Conservation (phyloP, 768 basidiomycete species). For the Psilocybe azurescens region DNA sequence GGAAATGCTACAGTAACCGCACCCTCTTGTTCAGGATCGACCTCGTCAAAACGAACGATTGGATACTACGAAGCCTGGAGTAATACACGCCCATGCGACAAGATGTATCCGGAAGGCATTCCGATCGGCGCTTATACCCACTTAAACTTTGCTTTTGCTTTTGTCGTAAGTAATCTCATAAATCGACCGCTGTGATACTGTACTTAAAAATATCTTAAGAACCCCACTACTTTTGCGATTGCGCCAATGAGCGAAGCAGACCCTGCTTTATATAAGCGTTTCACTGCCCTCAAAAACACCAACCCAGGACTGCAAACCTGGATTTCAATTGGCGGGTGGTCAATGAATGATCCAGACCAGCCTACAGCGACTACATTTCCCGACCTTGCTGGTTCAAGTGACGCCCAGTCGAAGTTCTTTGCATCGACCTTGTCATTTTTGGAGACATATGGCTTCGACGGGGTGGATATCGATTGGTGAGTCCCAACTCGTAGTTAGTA, state of each 20-base stretch:
- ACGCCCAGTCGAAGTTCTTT: slow-evolving; percentile 19
- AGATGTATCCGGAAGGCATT: neutral
- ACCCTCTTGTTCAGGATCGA: neutral
- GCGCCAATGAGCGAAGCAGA: slow-evolving; percentile 23
- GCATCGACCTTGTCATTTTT: neutral
- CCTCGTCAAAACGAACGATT: neutral
- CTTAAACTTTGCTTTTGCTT: neutral
- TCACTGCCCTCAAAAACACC: neutral
- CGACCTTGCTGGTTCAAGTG: slow-evolving; percentile 27
- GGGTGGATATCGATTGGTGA: slow-evolving; percentile 1
- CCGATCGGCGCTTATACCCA: neutral
- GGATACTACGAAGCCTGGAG: neutral
- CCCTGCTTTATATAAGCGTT: slow-evolving; percentile 23
- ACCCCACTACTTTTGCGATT: slow-evolving; percentile 14
- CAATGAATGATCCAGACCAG: slow-evolving; percentile 22
- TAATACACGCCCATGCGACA: neutral
- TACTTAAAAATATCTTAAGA: neutral
- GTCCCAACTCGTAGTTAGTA: neutral
- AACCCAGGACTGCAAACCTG: neutral
- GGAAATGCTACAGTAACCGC: neutral
- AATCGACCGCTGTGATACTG: neutral
- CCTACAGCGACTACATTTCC: neutral
- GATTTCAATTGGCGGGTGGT: slow-evolving; percentile 26
- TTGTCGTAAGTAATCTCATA: neutral
- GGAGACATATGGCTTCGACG: slow-evolving; percentile 2